Evolutionary conservation across 306 rosid species (phyloP).

Genomic region (Nissolia schottii): DNA sequence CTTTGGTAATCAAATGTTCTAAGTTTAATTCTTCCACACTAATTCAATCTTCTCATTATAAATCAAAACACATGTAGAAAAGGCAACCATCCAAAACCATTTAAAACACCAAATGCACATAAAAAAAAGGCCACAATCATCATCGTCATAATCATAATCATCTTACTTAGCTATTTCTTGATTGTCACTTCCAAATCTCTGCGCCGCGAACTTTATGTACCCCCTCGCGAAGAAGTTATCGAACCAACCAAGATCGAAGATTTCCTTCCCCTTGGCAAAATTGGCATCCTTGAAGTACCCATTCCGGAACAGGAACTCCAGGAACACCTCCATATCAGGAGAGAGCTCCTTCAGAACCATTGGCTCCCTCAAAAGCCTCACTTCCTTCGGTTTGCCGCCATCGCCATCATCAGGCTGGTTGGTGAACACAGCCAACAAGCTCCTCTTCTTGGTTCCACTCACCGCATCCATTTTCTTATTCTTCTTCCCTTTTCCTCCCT

Average conservation of each 20-base stretch:
- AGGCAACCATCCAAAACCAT: background rate
- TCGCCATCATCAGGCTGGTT: background rate
- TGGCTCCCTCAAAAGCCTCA: conserved; percentile 21
- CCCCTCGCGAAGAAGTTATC: conserved; percentile 30
- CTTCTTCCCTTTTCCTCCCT: background rate
- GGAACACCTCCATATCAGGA: conserved; percentile 48
- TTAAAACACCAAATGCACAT: background rate
- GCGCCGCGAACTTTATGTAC: conserved; percentile 43
- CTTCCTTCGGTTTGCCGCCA: background rate
- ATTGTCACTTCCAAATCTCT: conserved; percentile 50
- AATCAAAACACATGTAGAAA: background rate
- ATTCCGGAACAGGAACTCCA: conserved; percentile 38
- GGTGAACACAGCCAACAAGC: conserved; percentile 32
- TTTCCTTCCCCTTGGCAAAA: conserved; percentile 24
- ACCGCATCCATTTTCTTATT: background rate
- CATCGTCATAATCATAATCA: background rate
- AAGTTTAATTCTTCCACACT: background rate
- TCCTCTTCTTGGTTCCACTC: background rate
- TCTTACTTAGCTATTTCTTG: conserved; percentile 75
- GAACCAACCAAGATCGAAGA: conserved; percentile 50
- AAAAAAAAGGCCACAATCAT: background rate
- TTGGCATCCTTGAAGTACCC: conserved; percentile 66
- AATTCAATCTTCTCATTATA: background rate
- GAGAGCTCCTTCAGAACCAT: conserved; percentile 42
- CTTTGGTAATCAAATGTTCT: background rate